phyloP scores from a whole-genome alignment of 2,329 filamentous ascomycete species.

The Camptophora hylomeconis region DNA sequence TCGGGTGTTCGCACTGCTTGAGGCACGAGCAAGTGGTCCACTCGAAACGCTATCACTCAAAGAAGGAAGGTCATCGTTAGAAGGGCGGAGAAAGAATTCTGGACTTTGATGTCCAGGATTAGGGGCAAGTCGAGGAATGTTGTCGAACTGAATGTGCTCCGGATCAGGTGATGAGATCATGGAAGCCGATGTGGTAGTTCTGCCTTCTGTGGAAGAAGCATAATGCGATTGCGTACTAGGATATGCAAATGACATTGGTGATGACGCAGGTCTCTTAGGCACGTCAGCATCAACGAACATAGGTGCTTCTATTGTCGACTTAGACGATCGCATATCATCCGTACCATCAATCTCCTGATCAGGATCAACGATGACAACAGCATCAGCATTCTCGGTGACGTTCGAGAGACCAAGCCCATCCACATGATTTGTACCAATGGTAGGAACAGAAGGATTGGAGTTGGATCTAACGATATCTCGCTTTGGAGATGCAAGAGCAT shows the following conservation, averaged over 20 bases:
- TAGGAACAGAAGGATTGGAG: neutral
- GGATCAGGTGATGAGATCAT: conserved; percentile 33
- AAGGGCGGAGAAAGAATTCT: conserved; percentile 27
- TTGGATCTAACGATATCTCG: neutral
- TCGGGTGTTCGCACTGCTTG: conserved; percentile 28
- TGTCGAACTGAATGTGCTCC: conserved; percentile 28
- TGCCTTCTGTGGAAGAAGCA: conserved; percentile 22
- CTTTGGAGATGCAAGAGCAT: neutral
- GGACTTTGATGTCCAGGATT: conserved; percentile 13
- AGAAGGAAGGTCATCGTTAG: conserved; percentile 37
- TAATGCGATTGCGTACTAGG: conserved; percentile 28
- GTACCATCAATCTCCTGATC: conserved; percentile 12
- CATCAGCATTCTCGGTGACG: conserved; percentile 7
- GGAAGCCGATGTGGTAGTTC: conserved; percentile 26
- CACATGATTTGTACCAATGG: too few species aligned
- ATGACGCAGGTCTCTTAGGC: conserved; percentile 29
- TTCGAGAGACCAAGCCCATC: conserved; percentile 14
- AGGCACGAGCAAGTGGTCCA: conserved; percentile 30
- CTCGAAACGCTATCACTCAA: conserved; percentile 37
- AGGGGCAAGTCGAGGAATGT: conserved; percentile 22
- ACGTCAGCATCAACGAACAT: conserved; percentile 11
- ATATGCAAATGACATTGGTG: conserved; percentile 27
- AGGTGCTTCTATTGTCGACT: conserved; percentile 17
- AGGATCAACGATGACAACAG: conserved; percentile 15
- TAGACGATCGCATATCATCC: conserved; percentile 14